A percentile compares a stretch with the other conserved stretches of the same genome.
These are phyloP conservation scores for Crithidia acanthocephali DNA, from an alignment of 208 protist species.

Conservation along the genomic window DNA sequence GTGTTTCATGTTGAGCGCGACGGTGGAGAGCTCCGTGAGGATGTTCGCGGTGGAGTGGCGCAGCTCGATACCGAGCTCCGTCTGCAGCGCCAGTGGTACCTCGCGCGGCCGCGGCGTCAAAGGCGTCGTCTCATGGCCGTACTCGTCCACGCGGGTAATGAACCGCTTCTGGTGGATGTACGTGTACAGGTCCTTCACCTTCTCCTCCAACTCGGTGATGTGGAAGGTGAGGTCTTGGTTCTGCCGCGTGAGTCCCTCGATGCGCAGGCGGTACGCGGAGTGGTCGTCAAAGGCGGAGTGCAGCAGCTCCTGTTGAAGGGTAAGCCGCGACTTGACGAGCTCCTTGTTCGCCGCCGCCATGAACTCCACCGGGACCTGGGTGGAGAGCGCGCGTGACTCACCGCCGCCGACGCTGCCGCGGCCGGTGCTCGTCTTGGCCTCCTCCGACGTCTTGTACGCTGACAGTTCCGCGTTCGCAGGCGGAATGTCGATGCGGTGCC, in stretches of 20 bases:
- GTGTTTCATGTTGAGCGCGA: constrained; percentile 81
- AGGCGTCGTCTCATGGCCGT: constrained; percentile 23
- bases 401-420: constrained; percentile 9
- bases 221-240: constrained; percentile 53
- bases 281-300: constrained; percentile 77
- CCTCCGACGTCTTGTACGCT: constrained; percentile 39
- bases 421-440: background rate
- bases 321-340: constrained; percentile 63
- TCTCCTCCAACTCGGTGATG: constrained; percentile 44
- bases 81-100: constrained; percentile 72
- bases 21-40: constrained; percentile 59
- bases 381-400: background rate
- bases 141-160: constrained; percentile 22
- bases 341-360: constrained; percentile 64
- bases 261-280: constrained; percentile 64
- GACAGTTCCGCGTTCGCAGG: constrained; percentile 42
- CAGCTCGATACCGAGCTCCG: constrained; percentile 77
- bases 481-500: constrained; percentile 67
- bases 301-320: constrained; percentile 65
- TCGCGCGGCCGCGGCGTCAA: constrained; percentile 74
- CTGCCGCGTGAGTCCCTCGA: constrained; percentile 55
- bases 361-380: constrained; percentile 50
- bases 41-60: constrained; percentile 65
- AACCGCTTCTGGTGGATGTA: constrained; percentile 85
- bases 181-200: constrained; percentile 52